Base-by-base conservation (phyloP, 2,329 filamentous ascomycete species). In the Talaromyces sp. region DNA sequence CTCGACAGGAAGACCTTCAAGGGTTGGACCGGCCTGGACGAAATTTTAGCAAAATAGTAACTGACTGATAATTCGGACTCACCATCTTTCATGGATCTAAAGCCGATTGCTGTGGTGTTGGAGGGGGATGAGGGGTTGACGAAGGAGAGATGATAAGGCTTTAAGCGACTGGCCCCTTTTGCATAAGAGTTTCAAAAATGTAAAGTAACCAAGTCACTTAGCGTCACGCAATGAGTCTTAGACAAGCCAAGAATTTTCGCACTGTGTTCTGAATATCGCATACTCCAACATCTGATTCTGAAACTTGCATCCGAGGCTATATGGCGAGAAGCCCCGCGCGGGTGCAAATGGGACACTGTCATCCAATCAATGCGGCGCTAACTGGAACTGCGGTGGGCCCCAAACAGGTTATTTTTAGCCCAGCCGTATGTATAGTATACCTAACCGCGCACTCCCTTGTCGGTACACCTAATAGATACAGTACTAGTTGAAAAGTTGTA, bases 1-100 rank as follows among this genome's bases (percentile, higher is more conserved):
- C 51, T 59, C 58, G 7, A 19, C 36, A 28, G 58, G 58, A 2
- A 59, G 17, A 47, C 58, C 39, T 7, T 59, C 57, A 9, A 59
- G 32, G 0, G 57, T 59, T 28, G 57, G 49, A 2, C 22, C 42
- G 27, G 49, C 17, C 49, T 53, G 22, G 25, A 25, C 19, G 13
- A n/a, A n/a, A n/a, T n/a, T n/a, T n/a, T n/a, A n/a, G n/a, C n/a
- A n/a, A n/a, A n/a, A n/a, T n/a, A n/a, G n/a, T n/a, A n/a, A n/a
- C n/a, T n/a, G n/a, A n/a, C n/a, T n/a, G n/a, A n/a, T n/a, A n/a
- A n/a, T n/a, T n/a, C n/a, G n/a, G n/a, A n/a, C 44, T 47, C 9
- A 47, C 44, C 44, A 47, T 47, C 10, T 11, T 25, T 19, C 4
- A 47, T 10, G 3, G 25, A 47, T 1, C 2, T 22, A 2, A 17